Evolutionary conservation across 805 yeast species (phyloP), one percentile per base, ranked within the genome.

Genomic region (Nakazawaea wyomingensis): DNA sequence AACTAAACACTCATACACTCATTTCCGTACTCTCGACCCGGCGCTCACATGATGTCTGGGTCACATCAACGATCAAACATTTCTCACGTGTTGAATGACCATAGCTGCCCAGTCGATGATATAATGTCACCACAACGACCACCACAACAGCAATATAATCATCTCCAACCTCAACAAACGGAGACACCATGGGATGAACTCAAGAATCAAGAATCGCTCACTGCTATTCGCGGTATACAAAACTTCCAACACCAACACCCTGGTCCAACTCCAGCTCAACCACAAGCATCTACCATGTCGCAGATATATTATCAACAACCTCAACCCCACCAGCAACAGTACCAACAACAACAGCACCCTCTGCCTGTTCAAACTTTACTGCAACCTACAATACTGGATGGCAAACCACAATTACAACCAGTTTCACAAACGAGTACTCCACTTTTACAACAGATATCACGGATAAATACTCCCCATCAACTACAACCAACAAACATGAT

Each of bases 51-150:
- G 9, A 37, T 37, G 40, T 6, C 24, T 6, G 18, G 28, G 18
- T 10, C 20, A 7, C 21, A 16, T 5, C 40, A 37, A 19, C 24
- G 34, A 19, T 17, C 40, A 7, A 27, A 37, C 26, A 26, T 37
- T 5, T 27, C 40, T 13, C 40, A 37, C 17, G 28, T 37, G 33
- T 18, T 37, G 11, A 37, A 37, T 28, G 27, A 34, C 21, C 20
- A 32, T 6, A 7, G 8, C 19, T 6, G 17, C 34, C 6, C 21
- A 14, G 17, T 13, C 17, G 13, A 10, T 16, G 17, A n/a, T 18
- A 6, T 17, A 11, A 8, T 8, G 6, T 11, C 36, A 19, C 27
- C 36, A 13, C 17, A 8, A 34, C 27, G 6, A 21, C 34, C 34
- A 32, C 13, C 18, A 7, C 17, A 13, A 16, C 34, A 31, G 13